Evolutionary conservation across 2,329 filamentous ascomycete species (phyloP).

Genomic region (Fusarium multiceps): DNA sequence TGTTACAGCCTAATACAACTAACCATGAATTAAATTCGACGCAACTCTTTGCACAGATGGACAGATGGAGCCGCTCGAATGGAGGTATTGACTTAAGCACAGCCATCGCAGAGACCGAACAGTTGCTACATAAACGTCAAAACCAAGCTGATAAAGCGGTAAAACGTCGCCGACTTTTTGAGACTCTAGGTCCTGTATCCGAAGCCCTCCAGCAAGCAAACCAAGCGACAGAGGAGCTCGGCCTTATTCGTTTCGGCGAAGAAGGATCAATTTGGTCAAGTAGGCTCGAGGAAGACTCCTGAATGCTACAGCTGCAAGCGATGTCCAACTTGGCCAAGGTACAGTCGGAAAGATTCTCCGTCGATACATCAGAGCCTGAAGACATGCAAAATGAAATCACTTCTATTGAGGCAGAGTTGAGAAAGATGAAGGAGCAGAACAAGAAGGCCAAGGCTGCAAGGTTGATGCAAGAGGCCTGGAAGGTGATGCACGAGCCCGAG

Average conservation of each 20-base stretch:
- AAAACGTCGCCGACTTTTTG: background rate
- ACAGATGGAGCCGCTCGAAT: background rate
- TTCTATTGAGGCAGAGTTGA: background rate
- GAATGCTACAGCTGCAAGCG: background rate
- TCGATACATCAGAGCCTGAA: accelerated
- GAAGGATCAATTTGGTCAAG: background rate
- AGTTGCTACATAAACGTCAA: background rate
- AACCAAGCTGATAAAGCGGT: background rate
- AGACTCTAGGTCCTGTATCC: background rate
- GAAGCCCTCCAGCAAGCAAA: background rate
- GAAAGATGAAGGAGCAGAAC: background rate
- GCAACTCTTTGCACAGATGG: background rate
- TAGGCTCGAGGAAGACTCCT: background rate
- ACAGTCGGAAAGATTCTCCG: background rate
- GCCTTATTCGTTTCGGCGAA: background rate
- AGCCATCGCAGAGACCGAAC: background rate
- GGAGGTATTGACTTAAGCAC: background rate
- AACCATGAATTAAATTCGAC: background rate
- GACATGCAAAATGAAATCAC: accelerated
- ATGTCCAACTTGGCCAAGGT: background rate
- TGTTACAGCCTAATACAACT: accelerated
- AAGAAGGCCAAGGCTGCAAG: background rate
- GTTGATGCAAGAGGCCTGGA: background rate
- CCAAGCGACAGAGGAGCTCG: accelerated
- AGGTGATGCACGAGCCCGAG: background rate